Evolutionary conservation across 2,329 filamentous ascomycete species (phyloP).

Genomic region (Aulographum hederae): DNA sequence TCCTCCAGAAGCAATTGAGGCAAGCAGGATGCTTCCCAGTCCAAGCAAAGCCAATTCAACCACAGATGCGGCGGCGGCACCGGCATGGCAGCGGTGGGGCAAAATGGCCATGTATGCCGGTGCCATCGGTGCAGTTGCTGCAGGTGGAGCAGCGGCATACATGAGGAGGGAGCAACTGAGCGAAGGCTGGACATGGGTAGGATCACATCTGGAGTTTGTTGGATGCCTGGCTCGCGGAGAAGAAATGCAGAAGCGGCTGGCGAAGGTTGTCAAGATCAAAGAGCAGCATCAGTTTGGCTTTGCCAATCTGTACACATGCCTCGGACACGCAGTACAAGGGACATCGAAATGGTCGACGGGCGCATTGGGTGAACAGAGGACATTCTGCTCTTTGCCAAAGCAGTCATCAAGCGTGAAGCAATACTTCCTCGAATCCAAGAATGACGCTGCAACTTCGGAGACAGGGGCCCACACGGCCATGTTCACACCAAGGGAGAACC

Average conservation of each 20-base stretch:
- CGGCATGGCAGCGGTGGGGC: constrained; percentile 61
- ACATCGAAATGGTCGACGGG: constrained; percentile 33
- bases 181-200: constrained; percentile 62
- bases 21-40: constrained; percentile 17
- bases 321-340: constrained; percentile 48
- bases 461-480: constrained; percentile 63
- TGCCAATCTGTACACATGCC: constrained; percentile 69
- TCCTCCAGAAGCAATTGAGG: constrained; percentile 10
- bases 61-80: constrained; percentile 24
- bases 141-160: constrained; percentile 72
- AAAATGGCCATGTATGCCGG: constrained; percentile 74
- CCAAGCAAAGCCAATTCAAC: constrained; percentile 16
- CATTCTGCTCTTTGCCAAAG: constrained; percentile 66
- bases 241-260: constrained; percentile 58
- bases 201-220: constrained; percentile 84
- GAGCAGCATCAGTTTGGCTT: constrained; percentile 53
- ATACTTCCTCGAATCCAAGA: constrained; percentile 33
- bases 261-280: constrained; percentile 46
- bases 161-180: constrained; percentile 55
- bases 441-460: constrained; percentile 66
- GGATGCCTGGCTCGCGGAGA: constrained; percentile 72
- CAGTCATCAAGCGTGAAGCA: constrained; percentile 35
- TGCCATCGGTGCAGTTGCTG: constrained; percentile 61
- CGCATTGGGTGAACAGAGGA: constrained; percentile 53
- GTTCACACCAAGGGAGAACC: constrained; percentile 57